phyloP scores from a whole-genome alignment of 2,329 filamentous ascomycete genomes.

The Colletotrichum tropicale region DNA sequence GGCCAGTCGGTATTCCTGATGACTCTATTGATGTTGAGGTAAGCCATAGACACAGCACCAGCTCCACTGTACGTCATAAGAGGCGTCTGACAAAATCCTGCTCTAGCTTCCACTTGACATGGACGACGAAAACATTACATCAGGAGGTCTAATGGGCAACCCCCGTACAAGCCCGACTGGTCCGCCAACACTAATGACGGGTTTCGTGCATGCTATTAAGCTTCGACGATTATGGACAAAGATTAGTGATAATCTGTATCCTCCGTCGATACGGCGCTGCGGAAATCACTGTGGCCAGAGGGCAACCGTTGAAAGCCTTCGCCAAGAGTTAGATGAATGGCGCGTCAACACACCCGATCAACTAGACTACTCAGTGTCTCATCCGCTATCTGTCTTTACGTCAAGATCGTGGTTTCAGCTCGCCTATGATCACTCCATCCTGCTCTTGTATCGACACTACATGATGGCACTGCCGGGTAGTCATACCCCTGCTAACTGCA shows the following conservation, averaged over 20 bases:
- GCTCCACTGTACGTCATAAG: background rate
- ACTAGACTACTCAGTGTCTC: slow-evolving; percentile 18
- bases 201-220: slow-evolving; percentile 32
- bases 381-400: slow-evolving; percentile 34
- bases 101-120: slow-evolving; percentile 31
- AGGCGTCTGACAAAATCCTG: background rate
- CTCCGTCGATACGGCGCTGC: background rate
- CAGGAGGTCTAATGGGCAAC: slow-evolving; percentile 21
- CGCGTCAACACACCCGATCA: slow-evolving; percentile 27
- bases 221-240: slow-evolving; percentile 33
- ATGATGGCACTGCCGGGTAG: slow-evolving; percentile 15
- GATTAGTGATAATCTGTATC: slow-evolving; percentile 28
- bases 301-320: background rate
- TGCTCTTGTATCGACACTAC: slow-evolving; percentile 38
- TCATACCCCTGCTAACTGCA: background rate
- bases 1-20: slow-evolving; percentile 29
- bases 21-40: slow-evolving; percentile 32
- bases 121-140: slow-evolving; percentile 30
- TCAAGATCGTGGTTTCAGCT: slow-evolving; percentile 41
- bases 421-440: slow-evolving; percentile 40
- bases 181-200: slow-evolving; percentile 31
- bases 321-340: slow-evolving; percentile 22
- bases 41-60: background rate
- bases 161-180: slow-evolving; percentile 16
- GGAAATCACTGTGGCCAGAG: background rate